These are phyloP conservation scores for Thraustotheca clavata DNA, from an alignment of 352 stramenopile genomes.

Conservation along the genomic window DNA sequence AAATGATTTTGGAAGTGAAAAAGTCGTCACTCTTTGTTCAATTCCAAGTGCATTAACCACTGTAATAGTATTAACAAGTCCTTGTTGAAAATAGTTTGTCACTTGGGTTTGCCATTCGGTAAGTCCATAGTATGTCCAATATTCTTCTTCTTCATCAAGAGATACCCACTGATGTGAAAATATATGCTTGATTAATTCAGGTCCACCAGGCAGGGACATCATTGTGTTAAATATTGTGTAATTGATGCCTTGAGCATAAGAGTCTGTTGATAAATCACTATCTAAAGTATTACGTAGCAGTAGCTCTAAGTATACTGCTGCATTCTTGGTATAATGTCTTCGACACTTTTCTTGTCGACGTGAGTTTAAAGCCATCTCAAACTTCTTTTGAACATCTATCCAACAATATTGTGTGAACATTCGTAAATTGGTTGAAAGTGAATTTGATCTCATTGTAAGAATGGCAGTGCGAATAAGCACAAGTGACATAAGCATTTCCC, in stretches of 20 bases:
- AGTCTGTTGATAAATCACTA: neutral
- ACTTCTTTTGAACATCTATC: neutral
- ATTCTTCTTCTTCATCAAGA: neutral
- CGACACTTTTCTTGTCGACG: neutral
- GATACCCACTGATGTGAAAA: neutral
- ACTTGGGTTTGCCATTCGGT: neutral
- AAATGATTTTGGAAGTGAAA: neutral
- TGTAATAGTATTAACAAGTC: neutral
- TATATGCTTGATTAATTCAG: neutral
- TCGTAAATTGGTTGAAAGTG: neutral
- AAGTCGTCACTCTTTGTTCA: neutral
- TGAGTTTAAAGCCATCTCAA: neutral
- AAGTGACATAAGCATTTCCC: neutral
- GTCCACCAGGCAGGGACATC: neutral
- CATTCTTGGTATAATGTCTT: neutral
- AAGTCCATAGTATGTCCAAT: neutral
- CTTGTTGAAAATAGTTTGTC: neutral
- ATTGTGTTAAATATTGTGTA: neutral
- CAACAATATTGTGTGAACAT: neutral
- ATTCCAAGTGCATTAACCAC: constrained; percentile 3
- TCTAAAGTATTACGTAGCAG: neutral
- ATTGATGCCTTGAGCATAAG: neutral
- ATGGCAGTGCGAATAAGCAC: neutral
- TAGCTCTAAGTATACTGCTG: neutral
- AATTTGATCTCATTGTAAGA: neutral